Percentiles rank a stretch among this genome's conserved stretches.
phyloP scores from a whole-genome alignment of 441 rosid genomes.

The Rhodomyrtus psidioides region DNA sequence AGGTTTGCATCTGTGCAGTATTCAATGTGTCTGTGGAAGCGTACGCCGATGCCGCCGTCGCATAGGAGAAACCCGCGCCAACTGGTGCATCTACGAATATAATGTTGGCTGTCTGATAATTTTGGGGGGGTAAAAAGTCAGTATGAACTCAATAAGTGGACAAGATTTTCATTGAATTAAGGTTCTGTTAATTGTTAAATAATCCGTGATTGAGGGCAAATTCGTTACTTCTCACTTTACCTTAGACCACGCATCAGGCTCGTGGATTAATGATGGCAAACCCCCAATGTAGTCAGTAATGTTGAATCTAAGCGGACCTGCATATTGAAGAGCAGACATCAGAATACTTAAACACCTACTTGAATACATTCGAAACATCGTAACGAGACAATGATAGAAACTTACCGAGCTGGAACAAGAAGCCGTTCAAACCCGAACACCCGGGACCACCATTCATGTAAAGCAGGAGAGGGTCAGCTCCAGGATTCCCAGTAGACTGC shows the following conservation, averaged over 20 bases:
- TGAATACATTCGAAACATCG: background rate
- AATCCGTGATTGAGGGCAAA: background rate
- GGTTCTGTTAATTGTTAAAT: background rate
- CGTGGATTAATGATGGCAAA: constrained; percentile 10
- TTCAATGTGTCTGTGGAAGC: background rate
- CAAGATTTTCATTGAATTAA: background rate
- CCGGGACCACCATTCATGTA: constrained; percentile 12
- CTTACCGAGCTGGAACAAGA: constrained; percentile 13
- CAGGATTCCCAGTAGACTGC: constrained; percentile 1
- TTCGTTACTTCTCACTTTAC: background rate
- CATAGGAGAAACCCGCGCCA: constrained; percentile 3
- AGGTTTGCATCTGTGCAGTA: background rate
- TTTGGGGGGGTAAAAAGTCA: background rate
- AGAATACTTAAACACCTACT: background rate
- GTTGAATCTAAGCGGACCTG: constrained; percentile 20
- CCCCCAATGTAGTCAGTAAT: constrained; percentile 16
- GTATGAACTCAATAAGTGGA: background rate
- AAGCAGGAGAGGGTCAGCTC: constrained; percentile 6
- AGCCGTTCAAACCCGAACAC: constrained; percentile 13
- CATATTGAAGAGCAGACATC: background rate
- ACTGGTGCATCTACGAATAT: constrained; percentile 6
- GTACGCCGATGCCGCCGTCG: background rate
- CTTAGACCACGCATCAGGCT: constrained; percentile 26
- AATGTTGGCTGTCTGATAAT: background rate
- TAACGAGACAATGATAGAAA: background rate